Conservation (phyloP, 2,329 filamentous ascomycete species). For the Sordariomycetes sp. region DNA sequence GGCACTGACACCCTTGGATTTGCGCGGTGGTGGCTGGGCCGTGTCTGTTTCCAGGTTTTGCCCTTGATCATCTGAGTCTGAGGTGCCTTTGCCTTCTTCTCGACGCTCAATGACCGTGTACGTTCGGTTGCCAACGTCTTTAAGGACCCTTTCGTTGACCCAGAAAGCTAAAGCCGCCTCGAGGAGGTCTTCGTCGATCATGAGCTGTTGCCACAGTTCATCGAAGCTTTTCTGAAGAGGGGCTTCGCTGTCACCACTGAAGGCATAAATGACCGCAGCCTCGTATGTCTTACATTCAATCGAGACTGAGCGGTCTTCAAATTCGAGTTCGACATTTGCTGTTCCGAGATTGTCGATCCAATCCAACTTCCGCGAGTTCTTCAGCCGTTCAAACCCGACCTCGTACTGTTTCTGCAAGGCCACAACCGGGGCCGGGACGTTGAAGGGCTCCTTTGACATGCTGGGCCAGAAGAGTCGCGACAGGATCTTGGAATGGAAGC, state of each 20-base stretch:
- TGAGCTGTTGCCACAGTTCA: conserved; percentile 46
- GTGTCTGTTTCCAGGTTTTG: conserved; percentile 11
- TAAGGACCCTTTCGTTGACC: conserved; percentile 59
- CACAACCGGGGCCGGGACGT: conserved; percentile 48
- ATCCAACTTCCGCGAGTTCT: conserved; percentile 74
- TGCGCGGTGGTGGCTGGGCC: conserved; percentile 32
- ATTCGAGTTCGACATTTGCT: conserved; percentile 70
- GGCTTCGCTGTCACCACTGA: conserved; percentile 42
- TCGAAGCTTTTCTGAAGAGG: conserved; percentile 36
- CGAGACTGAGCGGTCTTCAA: conserved; percentile 68
- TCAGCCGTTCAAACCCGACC: conserved; percentile 67
- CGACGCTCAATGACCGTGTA: conserved; percentile 60
- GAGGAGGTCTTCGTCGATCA: conserved; percentile 68
- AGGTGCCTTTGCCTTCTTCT: conserved; percentile 13
- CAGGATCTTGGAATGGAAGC: conserved; percentile 74
- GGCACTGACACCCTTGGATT: conserved; percentile 48
- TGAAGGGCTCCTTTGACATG: conserved; percentile 60
- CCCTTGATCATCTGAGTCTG: conserved; percentile 10
- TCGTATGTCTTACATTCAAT: conserved; percentile 76
- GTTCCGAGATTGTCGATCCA: conserved; percentile 81
- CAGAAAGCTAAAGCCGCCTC: conserved; percentile 61
- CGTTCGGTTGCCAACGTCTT: conserved; percentile 40
- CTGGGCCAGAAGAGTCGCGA: conserved; percentile 92
- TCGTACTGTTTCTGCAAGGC: conserved; percentile 63
- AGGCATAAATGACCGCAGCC: conserved; percentile 79